These are phyloP conservation scores for Fraxinus paxiana DNA, from an alignment of 305 asterid species.

Conservation along the genomic window DNA sequence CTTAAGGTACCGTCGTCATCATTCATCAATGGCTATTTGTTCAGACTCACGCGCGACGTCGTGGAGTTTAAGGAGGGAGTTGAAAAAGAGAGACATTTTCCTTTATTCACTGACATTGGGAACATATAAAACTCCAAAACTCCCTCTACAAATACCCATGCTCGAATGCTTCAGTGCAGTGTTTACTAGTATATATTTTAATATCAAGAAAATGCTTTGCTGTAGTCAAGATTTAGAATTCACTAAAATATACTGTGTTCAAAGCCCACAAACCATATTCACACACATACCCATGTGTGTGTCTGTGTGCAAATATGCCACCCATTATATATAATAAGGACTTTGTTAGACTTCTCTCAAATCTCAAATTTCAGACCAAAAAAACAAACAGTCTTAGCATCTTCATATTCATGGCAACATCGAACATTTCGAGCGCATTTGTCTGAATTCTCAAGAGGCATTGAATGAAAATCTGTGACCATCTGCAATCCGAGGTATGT, in stretches of 20 bases:
- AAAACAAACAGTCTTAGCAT: background rate
- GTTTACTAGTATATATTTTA: background rate
- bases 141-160: conserved; percentile 2
- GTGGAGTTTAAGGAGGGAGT: background rate
- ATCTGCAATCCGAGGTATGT: conserved; percentile 22
- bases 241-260: conserved; percentile 30
- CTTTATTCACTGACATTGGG: conserved; percentile 12
- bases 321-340: background rate
- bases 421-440: background rate
- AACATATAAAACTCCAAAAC: conserved; percentile 2
- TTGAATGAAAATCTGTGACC: conserved; percentile 15
- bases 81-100: conserved; percentile 12
- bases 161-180: background rate
- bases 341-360: background rate
- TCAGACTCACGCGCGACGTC: background rate
- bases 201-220: conserved; percentile 15
- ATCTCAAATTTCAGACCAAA: background rate
- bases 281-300: background rate
- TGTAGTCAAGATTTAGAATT: conserved; percentile 32
- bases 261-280: conserved; percentile 7
- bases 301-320: background rate
- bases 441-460: background rate
- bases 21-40: background rate
- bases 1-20: background rate
- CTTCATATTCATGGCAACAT: background rate